These are phyloP conservation scores for Bryoerythrophyllum caledonicum DNA, from an alignment of 225 moss, liverwort and hornwort genomes.

Conservation along the genomic window DNA sequence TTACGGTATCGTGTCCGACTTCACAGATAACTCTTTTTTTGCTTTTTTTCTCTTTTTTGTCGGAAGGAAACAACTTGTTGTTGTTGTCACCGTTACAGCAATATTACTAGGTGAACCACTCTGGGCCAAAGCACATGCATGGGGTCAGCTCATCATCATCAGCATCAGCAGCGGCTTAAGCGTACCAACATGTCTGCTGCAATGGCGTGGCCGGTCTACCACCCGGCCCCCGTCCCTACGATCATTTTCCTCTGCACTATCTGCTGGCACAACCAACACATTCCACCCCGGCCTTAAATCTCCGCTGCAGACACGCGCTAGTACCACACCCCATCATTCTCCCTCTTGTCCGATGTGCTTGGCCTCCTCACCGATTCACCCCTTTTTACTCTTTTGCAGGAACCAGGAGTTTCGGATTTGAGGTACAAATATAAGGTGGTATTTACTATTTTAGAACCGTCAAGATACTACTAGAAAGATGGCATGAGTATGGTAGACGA, in stretches of 20 bases:
- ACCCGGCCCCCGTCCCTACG: slow-evolving; percentile 18
- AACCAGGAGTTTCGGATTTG: no score
- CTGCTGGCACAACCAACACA: background rate
- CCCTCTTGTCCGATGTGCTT: slow-evolving; percentile 24
- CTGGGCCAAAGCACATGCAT: slow-evolving; percentile 25
- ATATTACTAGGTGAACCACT: background rate
- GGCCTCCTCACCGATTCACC: slow-evolving; percentile 4
- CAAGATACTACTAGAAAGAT: no score
- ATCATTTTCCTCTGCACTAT: slow-evolving; percentile 1
- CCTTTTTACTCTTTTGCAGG: no score
- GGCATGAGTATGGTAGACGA: no score
- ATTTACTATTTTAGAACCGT: no score
- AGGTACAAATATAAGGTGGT: no score
- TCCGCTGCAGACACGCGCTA: background rate
- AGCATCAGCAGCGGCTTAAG: no score
- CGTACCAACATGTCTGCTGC: no score
- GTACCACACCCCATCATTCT: slow-evolving; percentile 29
- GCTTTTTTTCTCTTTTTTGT: no score
- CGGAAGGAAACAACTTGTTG: no score
- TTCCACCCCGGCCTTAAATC: background rate
- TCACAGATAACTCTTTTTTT: no score
- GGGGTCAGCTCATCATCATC: slow-evolving; percentile 36
- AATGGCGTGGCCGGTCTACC: slow-evolving; percentile 27
- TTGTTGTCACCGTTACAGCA: background rate
- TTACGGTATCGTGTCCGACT: no score